Base-by-base conservation (phyloP, 2,329 filamentous ascomycete genomes). In the Niveomyces coronatus region DNA sequence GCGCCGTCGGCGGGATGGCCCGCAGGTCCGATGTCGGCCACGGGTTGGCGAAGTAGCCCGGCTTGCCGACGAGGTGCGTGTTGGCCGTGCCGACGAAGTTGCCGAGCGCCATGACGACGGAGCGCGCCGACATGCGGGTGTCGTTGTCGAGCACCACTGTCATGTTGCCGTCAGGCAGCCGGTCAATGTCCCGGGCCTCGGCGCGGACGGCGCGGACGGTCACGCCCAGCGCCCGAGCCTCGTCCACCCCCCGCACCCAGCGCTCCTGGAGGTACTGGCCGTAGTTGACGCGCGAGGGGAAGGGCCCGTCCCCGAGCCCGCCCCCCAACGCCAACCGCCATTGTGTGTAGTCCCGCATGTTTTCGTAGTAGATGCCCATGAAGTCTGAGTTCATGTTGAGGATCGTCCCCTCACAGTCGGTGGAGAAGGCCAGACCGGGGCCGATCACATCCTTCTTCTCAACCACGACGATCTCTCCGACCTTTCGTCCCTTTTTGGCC, bases 341-440 rank as follows among this genome's bases (percentile, higher is more conserved):
- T 17, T 41, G 34, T 23, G 39, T 41, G n/a, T 41, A 41, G 30
- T 41, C 39, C 15, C 26, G 29, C 2, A 31, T 34, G 20, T 41
- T 41, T n/a, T 34, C 34, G 14, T 31, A n/a, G 30, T 24, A 37
- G 3, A 41, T 41, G 9, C 39, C 39, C 39, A 41, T 41, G 5
- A 35, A 37, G 23, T 41, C 39, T 11, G 39, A 41, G 31, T 41
- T 34, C 39, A 41, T 41, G 19, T 41, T 41, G 3, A 41, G 24
- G n/a, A 41, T 41, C 3, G 39, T 41, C 5, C 39, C 39, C 13
- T 32, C n/a, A 9, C 39, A 41, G 23, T 37, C 39, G 3, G 24
- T 33, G 3, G 39, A 41, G 17, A 41, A 41, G 9, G 39, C 39
- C 8, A 41, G 35, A 2, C 39, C 39, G 9, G 34, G 39, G 3